phyloP scores from a whole-genome alignment of 257 asterid species.

The Nicotiana noctiflora region DNA sequence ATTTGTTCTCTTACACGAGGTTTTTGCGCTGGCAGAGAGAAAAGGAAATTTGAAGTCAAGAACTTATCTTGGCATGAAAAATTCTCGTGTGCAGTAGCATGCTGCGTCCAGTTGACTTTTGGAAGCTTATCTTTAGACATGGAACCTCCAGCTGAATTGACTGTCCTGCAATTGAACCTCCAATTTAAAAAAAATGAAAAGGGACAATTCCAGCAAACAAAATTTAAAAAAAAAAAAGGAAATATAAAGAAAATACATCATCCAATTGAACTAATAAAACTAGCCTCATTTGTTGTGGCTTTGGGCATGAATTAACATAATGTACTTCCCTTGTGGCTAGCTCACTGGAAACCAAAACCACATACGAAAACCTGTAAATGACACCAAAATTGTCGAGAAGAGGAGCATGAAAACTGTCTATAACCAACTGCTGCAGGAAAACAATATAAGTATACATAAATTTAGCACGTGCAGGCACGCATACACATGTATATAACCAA shows the following conservation, averaged over 20 bases:
- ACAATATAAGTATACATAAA: neutral
- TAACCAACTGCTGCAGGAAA: neutral
- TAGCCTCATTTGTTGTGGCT: neutral
- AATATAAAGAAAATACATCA: neutral
- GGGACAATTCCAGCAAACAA: neutral
- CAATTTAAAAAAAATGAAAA: neutral
- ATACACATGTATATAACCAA: neutral
- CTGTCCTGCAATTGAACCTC: constrained; percentile 28
- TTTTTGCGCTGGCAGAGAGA: constrained; percentile 63
- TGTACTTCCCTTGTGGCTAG: neutral
- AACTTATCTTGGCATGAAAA: constrained; percentile 53
- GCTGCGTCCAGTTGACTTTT: constrained; percentile 62
- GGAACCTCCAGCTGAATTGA: constrained; percentile 30
- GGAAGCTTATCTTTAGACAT: constrained; percentile 27
- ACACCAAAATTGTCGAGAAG: neutral
- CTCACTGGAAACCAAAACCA: neutral
- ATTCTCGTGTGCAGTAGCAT: constrained; percentile 56
- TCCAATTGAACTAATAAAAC: neutral
- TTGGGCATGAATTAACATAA: neutral
- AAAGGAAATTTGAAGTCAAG: constrained; percentile 56
- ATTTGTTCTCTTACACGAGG: constrained; percentile 40
- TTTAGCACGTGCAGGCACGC: neutral
- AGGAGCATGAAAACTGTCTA: neutral
- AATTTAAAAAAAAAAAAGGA: neutral
- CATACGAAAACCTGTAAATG: neutral